phyloP scores from a whole-genome alignment of 805 yeast genomes.

The Zygoascus bituminiphila region DNA sequence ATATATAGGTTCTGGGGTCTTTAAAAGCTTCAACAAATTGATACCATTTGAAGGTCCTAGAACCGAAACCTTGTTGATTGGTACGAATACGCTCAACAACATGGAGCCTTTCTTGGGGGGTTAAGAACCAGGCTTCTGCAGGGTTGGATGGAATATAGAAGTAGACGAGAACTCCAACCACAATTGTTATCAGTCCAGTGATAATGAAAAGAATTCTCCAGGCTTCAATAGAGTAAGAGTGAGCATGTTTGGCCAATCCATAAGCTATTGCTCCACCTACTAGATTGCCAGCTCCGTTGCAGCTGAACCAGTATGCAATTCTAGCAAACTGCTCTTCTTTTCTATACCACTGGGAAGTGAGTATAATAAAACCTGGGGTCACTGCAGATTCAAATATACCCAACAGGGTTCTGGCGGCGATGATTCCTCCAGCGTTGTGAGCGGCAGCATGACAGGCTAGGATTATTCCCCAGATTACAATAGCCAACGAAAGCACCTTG shows the following conservation, averaged over 20 bases:
- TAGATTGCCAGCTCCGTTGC: constrained; percentile 37
- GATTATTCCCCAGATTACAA: constrained; percentile 14
- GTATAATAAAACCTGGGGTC: constrained; percentile 48
- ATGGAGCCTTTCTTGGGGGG: constrained; percentile 30
- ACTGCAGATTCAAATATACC: constrained; percentile 50
- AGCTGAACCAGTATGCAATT: constrained; percentile 35
- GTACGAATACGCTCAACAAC: constrained; percentile 28
- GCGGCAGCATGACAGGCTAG: constrained; percentile 24
- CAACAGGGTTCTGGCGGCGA: constrained; percentile 40
- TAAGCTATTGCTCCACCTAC: constrained; percentile 42
- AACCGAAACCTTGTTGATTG: constrained; percentile 40
- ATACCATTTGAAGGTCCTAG: constrained; percentile 32
- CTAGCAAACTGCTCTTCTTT: constrained; percentile 37
- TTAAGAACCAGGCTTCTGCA: constrained; percentile 26
- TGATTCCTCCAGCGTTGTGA: constrained; percentile 36
- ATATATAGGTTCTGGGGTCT: constrained; percentile 34
- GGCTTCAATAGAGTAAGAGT: constrained; percentile 24
- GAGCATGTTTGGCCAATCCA: constrained; percentile 32
- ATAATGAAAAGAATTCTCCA: constrained; percentile 53
- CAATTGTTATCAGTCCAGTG: constrained; percentile 45
- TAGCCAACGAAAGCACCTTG: constrained; percentile 7
- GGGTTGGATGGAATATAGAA: constrained; percentile 46
- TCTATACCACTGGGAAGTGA: constrained; percentile 53
- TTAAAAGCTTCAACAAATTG: constrained; percentile 38
- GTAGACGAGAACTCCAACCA: constrained; percentile 23